A percentile compares a stretch with the other conserved stretches of the same genome.
Evolutionary conservation across 176 grass and related monocot genomes (phyloP).

Genomic region (Raddia guianensis): DNA sequence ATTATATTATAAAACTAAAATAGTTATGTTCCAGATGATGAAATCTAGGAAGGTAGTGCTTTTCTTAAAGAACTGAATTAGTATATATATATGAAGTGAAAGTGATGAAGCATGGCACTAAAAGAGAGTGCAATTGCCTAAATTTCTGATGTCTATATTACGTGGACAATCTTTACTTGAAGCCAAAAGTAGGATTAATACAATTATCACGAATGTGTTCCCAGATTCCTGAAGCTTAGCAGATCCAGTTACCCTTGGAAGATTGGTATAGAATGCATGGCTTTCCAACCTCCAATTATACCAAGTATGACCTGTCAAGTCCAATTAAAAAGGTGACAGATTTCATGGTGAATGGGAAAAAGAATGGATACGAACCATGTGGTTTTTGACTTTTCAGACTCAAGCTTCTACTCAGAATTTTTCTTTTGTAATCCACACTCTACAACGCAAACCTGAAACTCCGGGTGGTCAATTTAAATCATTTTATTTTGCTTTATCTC

Average conservation of each 20-base stretch:
- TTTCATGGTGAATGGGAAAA: neutral
- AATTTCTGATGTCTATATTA: neutral
- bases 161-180: neutral
- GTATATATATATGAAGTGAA: slow-evolving; percentile 16
- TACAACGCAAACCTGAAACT: neutral
- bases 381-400: neutral
- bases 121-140: neutral
- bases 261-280: neutral
- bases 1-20: slow-evolving; percentile 17
- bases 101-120: slow-evolving; percentile 1
- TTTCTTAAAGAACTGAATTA: neutral
- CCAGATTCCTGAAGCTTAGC: slow-evolving; percentile 2
- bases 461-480: neutral
- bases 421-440: neutral
- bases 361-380: neutral
- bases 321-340: neutral
- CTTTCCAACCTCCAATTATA: neutral
- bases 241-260: neutral
- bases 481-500: neutral
- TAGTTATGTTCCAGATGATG: slow-evolving; percentile 13
- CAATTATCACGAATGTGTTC: neutral
- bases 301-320: slow-evolving; percentile 17
- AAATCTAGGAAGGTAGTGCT: slow-evolving; percentile 5
- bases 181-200: slow-evolving; percentile 1
- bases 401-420: neutral